A percentile compares a stretch with the other conserved stretches of the same genome.
phyloP scores from a whole-genome alignment of 129 eudicot genomes.

The Chrysanthemum seticuspe region DNA sequence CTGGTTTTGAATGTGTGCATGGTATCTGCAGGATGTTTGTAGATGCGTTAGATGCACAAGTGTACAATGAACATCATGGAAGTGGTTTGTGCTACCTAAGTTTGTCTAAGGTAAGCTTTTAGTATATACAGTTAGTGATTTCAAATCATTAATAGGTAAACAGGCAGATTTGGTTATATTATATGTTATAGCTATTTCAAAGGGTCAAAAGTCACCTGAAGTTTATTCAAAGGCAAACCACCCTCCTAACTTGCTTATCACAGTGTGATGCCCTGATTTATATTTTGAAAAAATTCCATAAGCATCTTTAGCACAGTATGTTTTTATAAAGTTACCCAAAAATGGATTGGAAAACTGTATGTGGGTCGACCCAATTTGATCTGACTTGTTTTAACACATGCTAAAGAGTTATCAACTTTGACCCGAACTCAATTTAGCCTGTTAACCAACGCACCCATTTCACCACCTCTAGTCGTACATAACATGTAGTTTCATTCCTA shows the following conservation, averaged over 20 bases:
- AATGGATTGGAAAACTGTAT: not conserved
- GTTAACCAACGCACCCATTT: conserved; percentile 1
- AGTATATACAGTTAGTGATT: too few species aligned
- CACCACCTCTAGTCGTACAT: not conserved
- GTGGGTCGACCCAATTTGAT: not conserved
- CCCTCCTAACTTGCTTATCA: not conserved
- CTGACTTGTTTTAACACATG: not conserved
- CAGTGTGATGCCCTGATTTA: not conserved
- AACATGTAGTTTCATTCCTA: too few species aligned
- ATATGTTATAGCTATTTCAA: not conserved
- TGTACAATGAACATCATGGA: conserved; percentile 67
- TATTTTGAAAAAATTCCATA: not conserved
- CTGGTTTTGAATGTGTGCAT: not conserved
- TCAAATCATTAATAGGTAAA: too few species aligned
- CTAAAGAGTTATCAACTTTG: not conserved
- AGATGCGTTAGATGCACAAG: conserved; percentile 69
- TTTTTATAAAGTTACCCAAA: not conserved
- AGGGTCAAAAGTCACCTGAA: not conserved
- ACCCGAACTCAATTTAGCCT: not conserved
- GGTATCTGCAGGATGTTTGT: conserved; percentile 76
- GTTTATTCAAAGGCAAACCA: not conserved
- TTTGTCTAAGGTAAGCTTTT: conserved; percentile 58
- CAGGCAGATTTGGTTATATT: not conserved
- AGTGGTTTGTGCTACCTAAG: conserved; percentile 77
- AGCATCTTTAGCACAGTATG: not conserved